Conservation (phyloP, 139 green algal genomes). For the Tetradesmus obliquus region DNA sequence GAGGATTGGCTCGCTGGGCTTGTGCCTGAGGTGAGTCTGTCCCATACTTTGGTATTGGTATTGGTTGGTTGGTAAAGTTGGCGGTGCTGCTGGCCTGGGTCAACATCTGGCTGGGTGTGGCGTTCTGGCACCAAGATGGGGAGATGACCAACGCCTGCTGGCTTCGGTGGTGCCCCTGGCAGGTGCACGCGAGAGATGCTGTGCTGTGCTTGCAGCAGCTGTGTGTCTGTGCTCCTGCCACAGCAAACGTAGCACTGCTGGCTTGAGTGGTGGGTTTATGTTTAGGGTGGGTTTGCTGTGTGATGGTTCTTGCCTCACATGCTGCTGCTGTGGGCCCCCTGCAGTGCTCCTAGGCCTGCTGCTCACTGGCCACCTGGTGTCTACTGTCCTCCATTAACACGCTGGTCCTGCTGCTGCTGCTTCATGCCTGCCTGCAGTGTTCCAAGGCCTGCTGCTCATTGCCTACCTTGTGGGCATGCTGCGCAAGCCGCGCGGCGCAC, state of each 20-base stretch:
- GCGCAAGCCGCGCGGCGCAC: background rate
- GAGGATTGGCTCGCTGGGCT: too few relatives aligned
- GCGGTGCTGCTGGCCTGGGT: conserved; percentile 10
- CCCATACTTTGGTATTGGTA: too few relatives aligned
- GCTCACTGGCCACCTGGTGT: background rate
- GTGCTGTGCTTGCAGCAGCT: background rate
- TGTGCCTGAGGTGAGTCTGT: too few relatives aligned
- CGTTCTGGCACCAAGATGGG: background rate
- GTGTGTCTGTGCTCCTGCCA: background rate
- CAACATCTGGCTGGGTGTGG: conserved; percentile 40
- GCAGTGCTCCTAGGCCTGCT: background rate
- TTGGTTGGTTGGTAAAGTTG: too few relatives aligned
- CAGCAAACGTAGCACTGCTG: background rate
- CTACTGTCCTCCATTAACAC: background rate
- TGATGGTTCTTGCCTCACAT: background rate
- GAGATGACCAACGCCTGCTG: background rate
- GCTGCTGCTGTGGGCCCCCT: background rate
- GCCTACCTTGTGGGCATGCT: background rate
- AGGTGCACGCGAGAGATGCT: background rate
- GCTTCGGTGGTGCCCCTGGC: conserved; percentile 23
- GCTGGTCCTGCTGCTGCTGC: background rate
- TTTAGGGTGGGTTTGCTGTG: background rate
- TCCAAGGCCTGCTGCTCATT: background rate
- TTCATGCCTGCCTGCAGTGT: background rate
- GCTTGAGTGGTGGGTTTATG: too few relatives aligned